Percentiles rank a stretch among this genome's conserved stretches.
Evolutionary conservation across 805 yeast species (phyloP).

Genomic region (Candida yuanshanica): DNA sequence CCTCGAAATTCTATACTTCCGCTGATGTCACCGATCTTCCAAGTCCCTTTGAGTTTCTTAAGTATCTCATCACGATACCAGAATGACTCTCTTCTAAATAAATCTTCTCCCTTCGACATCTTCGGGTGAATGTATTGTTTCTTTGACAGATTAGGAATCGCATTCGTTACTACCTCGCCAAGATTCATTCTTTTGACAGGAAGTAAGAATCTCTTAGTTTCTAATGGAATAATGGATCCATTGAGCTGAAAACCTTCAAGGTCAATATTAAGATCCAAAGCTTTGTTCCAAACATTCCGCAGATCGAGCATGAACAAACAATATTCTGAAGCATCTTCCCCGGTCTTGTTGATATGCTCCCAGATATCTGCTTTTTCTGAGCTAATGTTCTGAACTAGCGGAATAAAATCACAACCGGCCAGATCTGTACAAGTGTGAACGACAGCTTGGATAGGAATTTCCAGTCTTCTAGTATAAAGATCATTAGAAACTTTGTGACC

Average conservation of each 20-base stretch:
- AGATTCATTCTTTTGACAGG: constrained; percentile 58
- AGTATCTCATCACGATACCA: constrained; percentile 77
- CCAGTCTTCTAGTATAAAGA: constrained; percentile 48
- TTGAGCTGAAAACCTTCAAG: constrained; percentile 25
- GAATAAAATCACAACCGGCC: constrained; percentile 70
- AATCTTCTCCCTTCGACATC: constrained; percentile 50
- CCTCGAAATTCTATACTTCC: constrained; percentile 68
- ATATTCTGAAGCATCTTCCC: constrained; percentile 35
- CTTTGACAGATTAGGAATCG: constrained; percentile 66
- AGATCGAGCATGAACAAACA: constrained; percentile 69
- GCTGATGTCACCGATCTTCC: constrained; percentile 46
- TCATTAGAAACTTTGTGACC: constrained; percentile 35
- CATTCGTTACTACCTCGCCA: constrained; percentile 36
- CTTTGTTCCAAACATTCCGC: constrained; percentile 74
- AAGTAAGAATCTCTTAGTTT: constrained; percentile 55
- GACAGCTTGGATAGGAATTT: constrained; percentile 63
- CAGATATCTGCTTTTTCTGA: constrained; percentile 21
- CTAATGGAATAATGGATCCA: constrained; percentile 34
- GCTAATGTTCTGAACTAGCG: constrained; percentile 34
- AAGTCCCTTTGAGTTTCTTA: constrained; percentile 52
- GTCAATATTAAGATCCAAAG: constrained; percentile 31
- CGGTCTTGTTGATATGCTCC: constrained; percentile 20
- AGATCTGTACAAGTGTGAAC: constrained; percentile 71
- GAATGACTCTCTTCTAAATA: constrained; percentile 55
- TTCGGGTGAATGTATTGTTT: constrained; percentile 58